These are phyloP conservation scores for Metahyphopichia silvanorum DNA, from an alignment of 805 yeast genomes.

Conservation along the genomic window DNA sequence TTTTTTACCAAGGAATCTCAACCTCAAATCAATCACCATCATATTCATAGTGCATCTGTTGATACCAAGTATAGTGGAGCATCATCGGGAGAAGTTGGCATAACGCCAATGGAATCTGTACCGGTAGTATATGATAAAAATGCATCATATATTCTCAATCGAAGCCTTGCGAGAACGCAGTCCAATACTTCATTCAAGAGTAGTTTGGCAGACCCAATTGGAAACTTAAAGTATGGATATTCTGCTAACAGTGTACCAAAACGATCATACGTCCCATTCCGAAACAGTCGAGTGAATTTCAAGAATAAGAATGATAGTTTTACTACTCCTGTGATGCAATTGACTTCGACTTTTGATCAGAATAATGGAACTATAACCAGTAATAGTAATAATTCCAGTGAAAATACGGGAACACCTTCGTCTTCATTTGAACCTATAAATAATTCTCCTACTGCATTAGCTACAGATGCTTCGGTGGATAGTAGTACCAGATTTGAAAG, in stretches of 20 bases:
- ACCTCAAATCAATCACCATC: conserved; percentile 17
- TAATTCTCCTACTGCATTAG: conserved; percentile 4
- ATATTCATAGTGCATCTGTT: conserved; percentile 50
- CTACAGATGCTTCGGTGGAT: conserved; percentile 6
- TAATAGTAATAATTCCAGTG: conserved; percentile 9
- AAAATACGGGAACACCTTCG: conserved; percentile 7
- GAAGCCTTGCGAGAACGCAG: conserved; percentile 69
- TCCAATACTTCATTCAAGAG: conserved; percentile 78
- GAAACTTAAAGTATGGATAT: conserved; percentile 13
- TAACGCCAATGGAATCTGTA: conserved; percentile 61
- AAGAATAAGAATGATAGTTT: conserved; percentile 14
- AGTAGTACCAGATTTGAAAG: conserved; percentile 22
- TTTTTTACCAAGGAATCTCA: conserved; percentile 63
- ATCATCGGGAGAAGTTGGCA: conserved; percentile 35
- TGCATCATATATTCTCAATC: conserved; percentile 69
- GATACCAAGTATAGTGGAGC: conserved; percentile 54
- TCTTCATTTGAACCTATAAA: conserved; percentile 5
- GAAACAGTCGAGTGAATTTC: conserved; percentile 24
- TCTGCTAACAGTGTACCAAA: conserved; percentile 13
- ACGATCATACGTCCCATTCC: conserved; percentile 41
- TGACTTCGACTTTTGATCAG: conserved; percentile 18
- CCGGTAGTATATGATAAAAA: conserved; percentile 79
- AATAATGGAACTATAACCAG: conserved; percentile 9
- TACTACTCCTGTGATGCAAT: conserved; percentile 20
- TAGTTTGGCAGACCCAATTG: conserved; percentile 64